These are phyloP conservation scores for Nosema muscidifuracis DNA, from an alignment of 371 early-diverging fungal genomes.

Conservation along the genomic window DNA sequence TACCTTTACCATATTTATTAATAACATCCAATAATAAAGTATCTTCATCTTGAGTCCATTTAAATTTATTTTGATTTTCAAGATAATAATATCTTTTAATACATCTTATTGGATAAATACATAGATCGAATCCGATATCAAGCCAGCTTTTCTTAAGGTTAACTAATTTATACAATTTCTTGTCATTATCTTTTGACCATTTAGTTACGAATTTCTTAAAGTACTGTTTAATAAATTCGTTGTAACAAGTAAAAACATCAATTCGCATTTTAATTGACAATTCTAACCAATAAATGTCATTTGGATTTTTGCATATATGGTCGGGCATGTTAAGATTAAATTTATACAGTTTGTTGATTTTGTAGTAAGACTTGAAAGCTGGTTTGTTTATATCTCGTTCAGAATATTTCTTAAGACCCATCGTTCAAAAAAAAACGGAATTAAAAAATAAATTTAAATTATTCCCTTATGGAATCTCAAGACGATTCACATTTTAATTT, in stretches of 20 bases:
- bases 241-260: neutral
- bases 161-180: neutral
- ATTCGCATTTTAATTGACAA: neutral
- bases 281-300: neutral
- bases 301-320: neutral
- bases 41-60: slow-evolving; percentile 11
- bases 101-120: neutral
- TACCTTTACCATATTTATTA: neutral
- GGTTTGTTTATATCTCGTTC: neutral
- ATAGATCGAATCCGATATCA: neutral
- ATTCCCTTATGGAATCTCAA: too few species aligned
- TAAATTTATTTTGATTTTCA: neutral
- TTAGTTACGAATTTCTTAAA: neutral
- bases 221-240: neutral
- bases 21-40: neutral
- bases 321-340: neutral
- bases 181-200: neutral
- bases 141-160: neutral
- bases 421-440: too few species aligned
- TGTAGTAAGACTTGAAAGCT: neutral
- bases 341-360: neutral
- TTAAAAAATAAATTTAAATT: too few species aligned
- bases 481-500: neutral
- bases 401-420: neutral
- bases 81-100: neutral